Evolutionary conservation across 805 yeast genomes (phyloP).

Genomic region (Metschnikowia lunata): DNA sequence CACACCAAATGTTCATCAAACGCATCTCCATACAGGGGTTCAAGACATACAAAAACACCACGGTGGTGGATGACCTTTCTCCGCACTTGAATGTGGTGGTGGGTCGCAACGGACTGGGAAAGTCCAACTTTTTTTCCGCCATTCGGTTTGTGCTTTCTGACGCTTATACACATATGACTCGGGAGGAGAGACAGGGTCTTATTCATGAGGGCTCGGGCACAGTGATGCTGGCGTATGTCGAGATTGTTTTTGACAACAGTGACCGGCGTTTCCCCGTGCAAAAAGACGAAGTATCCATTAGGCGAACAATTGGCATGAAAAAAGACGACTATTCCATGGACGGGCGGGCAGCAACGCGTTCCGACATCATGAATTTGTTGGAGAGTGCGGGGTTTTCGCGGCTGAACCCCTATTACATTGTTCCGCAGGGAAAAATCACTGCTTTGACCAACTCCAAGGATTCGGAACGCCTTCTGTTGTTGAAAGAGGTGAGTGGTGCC

Average conservation of each 20-base stretch:
- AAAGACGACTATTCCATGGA: constrained; percentile 89
- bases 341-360: constrained; percentile 69
- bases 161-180: constrained; percentile 75
- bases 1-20: constrained; percentile 33
- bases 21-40: constrained; percentile 83
- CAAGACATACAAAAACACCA: constrained; percentile 84
- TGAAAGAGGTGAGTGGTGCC: constrained; percentile 95
- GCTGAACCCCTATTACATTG: constrained; percentile 90
- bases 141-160: constrained; percentile 88
- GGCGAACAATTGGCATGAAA: constrained; percentile 90
- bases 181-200: constrained; percentile 82
- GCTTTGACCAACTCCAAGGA: constrained; percentile 87
- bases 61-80: constrained; percentile 70
- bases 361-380: constrained; percentile 74
- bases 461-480: constrained; percentile 65
- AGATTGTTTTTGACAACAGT: constrained; percentile 76
- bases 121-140: constrained; percentile 93
- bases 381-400: constrained; percentile 92
- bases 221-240: constrained; percentile 90
- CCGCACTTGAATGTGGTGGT: constrained; percentile 79
- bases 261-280: constrained; percentile 72
- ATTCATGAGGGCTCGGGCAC: constrained; percentile 90
- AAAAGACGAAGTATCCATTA: constrained; percentile 62
- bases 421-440: constrained; percentile 93
- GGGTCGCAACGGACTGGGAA: constrained; percentile 95